Evolutionary conservation across 352 stramenopile species (phyloP).

Genomic region (Phytopythium delawarense): DNA sequence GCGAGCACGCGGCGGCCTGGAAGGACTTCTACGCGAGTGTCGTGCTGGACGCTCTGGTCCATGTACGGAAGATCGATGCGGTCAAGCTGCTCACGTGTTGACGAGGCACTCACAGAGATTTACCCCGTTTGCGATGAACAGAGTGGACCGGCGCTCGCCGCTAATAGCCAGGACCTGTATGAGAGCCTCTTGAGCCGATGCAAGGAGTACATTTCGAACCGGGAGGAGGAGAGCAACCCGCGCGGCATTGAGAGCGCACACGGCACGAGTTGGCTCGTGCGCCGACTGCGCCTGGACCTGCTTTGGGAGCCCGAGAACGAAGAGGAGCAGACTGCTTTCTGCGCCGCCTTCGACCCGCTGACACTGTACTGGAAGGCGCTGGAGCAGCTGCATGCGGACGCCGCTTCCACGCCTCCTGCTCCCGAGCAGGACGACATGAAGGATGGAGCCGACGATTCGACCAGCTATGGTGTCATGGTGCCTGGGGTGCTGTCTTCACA

Average conservation of each 20-base stretch:
- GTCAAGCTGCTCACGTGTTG: background rate
- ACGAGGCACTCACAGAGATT: background rate
- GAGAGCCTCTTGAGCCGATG: conserved; percentile 67
- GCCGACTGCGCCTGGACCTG: conserved; percentile 61
- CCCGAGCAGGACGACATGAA: conserved; percentile 10
- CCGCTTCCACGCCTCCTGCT: background rate
- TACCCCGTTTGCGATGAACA: conserved; percentile 7
- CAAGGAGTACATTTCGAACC: conserved; percentile 62
- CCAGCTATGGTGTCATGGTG: background rate
- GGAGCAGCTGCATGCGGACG: conserved; percentile 30
- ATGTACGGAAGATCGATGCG: conserved; percentile 21
- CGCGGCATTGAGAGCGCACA: conserved; percentile 31
- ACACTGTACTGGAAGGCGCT: conserved; percentile 59
- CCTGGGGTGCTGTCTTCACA: conserved; percentile 15
- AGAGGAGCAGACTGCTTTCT: conserved; percentile 44
- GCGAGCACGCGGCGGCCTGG: conserved; percentile 55
- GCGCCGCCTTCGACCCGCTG: conserved; percentile 57
- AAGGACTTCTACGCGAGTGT: conserved; percentile 76
- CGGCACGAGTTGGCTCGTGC: conserved; percentile 59
- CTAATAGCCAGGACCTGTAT: conserved; percentile 49
- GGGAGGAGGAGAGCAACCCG: conserved; percentile 61
- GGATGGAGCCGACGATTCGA: conserved; percentile 15
- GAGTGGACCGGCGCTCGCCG: conserved; percentile 42
- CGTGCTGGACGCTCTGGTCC: conserved; percentile 66
- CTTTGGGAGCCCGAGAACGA: conserved; percentile 61